Evolutionary conservation across 2,329 filamentous ascomycete species (phyloP), one percentile per base, ranked within the genome.

Genomic region (Monilinia polystroma): DNA sequence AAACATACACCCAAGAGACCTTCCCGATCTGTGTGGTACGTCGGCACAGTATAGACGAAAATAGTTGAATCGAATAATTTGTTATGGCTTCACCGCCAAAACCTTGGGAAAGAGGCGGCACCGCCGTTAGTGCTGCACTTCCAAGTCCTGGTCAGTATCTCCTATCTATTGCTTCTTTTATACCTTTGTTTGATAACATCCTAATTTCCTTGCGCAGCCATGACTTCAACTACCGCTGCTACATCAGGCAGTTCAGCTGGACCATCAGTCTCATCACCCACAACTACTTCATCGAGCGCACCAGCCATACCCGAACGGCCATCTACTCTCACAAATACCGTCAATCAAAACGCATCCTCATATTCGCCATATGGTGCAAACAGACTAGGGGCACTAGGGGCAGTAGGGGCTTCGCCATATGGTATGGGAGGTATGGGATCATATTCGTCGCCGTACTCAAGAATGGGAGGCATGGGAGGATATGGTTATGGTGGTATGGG

Each of bases 341-440:
- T 96, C 56, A 96, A 95, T 78, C 91, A 91, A 76, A 97, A 93
- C 75, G 92, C 93, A 54, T 89, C 92, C 7, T 90, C 89, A 68
- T 96, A 96, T 77, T 92, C 90, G 3, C 81, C 81, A 10, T 86
- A 86, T 75, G 84, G 84, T 66, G 78, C 81, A 52, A 85, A 83
- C 72, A 79, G 86, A 69, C 73, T 87, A 70, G 85, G 84, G 70
- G 85, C 84, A n/a, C 73, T 87, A 70, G 85, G 84, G 70, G 85
- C 84, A n/a, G 84, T 81, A 18, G 80, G 71, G 16, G 71, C 71
- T 26, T 72, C 76, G 14, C 75, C 77, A 49, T 77, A 74, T 66
- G 74, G 74, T 53, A 66, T 66, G 63, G 76, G 64, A 55, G 83
- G 3, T 85, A 86, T 73, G 79, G 79, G 35, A 75, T 76, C 49